Evolutionary conservation across 2,329 filamentous ascomycete genomes (phyloP).

Genomic region (Diaporthe ampelina): DNA sequence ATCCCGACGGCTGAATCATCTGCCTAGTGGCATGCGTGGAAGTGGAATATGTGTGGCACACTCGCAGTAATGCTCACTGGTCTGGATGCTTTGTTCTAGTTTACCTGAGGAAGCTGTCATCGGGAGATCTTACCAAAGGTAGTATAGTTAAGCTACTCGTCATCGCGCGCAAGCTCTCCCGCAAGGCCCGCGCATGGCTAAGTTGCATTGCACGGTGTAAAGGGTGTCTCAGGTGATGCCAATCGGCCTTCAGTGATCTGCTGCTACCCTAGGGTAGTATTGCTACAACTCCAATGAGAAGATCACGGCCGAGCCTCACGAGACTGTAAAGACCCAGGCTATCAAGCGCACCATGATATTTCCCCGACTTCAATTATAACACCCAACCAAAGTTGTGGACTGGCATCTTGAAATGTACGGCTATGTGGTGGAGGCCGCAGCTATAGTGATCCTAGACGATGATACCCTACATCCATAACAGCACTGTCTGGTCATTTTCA

Average conservation of each 20-base stretch:
- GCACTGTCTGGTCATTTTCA: no score
- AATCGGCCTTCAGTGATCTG: background rate
- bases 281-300: no score
- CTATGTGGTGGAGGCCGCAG: background rate
- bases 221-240: background rate
- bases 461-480: no score
- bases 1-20: background rate
- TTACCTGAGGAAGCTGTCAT: background rate
- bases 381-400: background rate
- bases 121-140: background rate
- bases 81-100: background rate
- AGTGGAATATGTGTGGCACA: background rate
- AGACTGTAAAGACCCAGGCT: background rate
- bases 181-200: background rate
- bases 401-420: no score
- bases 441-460: no score
- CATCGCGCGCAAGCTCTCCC: background rate
- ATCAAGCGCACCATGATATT: background rate
- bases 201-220: background rate
- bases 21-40: background rate
- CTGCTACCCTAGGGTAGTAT: no score
- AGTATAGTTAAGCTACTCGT: background rate
- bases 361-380: background rate
- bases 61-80: background rate
- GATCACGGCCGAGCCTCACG: background rate